phyloP scores from a whole-genome alignment of 192 early-diverging fungal species.

The Backusella psychrophila region DNA sequence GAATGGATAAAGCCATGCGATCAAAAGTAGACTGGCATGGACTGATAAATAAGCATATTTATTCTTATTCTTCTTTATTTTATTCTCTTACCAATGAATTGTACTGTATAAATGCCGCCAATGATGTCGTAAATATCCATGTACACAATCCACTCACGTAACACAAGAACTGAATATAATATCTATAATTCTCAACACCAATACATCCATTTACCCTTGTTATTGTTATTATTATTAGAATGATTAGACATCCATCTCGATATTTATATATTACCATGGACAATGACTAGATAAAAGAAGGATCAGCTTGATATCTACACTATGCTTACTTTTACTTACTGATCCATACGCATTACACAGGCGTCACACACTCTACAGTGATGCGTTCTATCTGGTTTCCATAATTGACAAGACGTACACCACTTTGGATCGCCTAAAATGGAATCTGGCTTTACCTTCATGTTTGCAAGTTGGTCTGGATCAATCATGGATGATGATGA shows the following conservation, averaged over 20 bases:
- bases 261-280: constrained; percentile 31
- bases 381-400: constrained; percentile 55
- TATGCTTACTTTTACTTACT: constrained; percentile 26
- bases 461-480: background rate
- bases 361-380: constrained; percentile 50
- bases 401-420: constrained; percentile 44
- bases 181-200: constrained; percentile 43
- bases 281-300: constrained; percentile 32
- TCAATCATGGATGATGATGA: background rate
- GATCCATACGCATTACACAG: constrained; percentile 58
- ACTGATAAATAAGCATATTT: background rate
- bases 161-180: constrained; percentile 36
- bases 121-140: constrained; percentile 29
- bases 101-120: constrained; percentile 25
- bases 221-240: too few relatives aligned
- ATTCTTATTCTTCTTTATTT: background rate
- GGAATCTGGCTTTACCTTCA: background rate
- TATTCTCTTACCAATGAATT: constrained; percentile 8
- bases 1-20: constrained; percentile 7
- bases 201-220: constrained; percentile 53
- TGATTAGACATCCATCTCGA: background rate
- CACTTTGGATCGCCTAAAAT: constrained; percentile 25
- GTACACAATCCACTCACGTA: constrained; percentile 23
- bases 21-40: constrained; percentile 34
- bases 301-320: background rate